Evolutionary conservation across 2,329 filamentous ascomycete species (phyloP), one percentile per base, ranked within the genome.

Genomic region (Cordyceps javanica): DNA sequence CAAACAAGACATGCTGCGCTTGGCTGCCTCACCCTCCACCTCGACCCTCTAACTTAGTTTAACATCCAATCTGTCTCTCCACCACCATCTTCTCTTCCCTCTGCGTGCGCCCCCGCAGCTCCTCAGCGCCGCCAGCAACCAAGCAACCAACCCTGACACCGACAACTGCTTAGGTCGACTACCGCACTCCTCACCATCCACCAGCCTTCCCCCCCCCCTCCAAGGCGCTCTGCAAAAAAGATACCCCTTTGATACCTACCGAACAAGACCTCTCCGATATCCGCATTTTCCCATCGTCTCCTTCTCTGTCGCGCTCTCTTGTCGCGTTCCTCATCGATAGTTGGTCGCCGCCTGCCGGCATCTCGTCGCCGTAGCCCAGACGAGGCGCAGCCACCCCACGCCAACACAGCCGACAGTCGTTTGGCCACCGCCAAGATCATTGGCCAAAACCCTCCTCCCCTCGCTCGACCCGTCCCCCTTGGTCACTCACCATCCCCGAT

Each of bases 81-180:
- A 16, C 13, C 42, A 14, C 16, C 39, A 41, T 36, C 8, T 8
- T 7, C 21, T 23, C 19, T 48, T 48, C 13, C 45, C 19, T 23
- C 48, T 26, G 52, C 23, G 11, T 23, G 50, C 38, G 38, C 42
- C 52, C 52, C 52, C 52, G 52, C 52, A 53, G 26, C 26, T 42
- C 38, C 25, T 23, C 25, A n/a, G n/a, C n/a, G n/a, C n/a, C 26
- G 16, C 48, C 34, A 28, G 26, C 44, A 42, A 25, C n/a, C 50
- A 28, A 41, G 36, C 51, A 54, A 32, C 4, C 50, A 53, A 32
- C 50, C 7, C 38, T n/a, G 6, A 19, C 38, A 45, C 28, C 28
- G 39, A 53, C 51, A 34, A 13, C 19, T 19, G 49, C 49, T 23
- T 52, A n/a, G n/a, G n/a, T n/a, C n/a, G n/a, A n/a, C n/a, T n/a